Evolutionary conservation across 495 filamentous ascomycete species (phyloP), one percentile per base, ranked within the genome.

Genomic region (Friedmanniomyces simplex): DNA sequence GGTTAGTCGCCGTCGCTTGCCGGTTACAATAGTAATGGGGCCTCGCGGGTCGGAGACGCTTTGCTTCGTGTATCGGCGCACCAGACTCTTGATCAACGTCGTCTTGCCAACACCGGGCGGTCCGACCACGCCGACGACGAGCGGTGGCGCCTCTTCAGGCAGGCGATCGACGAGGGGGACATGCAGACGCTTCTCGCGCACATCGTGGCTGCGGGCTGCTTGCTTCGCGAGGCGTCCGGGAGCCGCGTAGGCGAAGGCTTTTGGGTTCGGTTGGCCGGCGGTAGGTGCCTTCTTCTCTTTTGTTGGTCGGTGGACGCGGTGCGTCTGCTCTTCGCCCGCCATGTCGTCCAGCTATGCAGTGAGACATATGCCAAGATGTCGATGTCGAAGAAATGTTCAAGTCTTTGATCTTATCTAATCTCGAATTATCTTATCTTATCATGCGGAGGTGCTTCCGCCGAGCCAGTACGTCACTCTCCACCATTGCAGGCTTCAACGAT

Each of bases 1-100:
- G 0, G 93, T 97, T 46, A 98, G 79, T 21, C 93, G 82, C 66
- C 93, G 84, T 57, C 85, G 82, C 71, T 96, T 96, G 32, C 90
- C 93, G 0, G 93, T 96, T 24, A 98, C 89, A 42, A 97, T 82
- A 0, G 93, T 98, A 59, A 98, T 82, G 12, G 93, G 93, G 10
- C 93, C 93, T 64, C 85, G 83, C 2, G 93, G 91, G 20, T 89
- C 81, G 59, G 88, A 85, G 18, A 98, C 81, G 10, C 87, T 89
- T 69, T 98, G 91, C 67, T 98, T 98, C 25, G 93, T 87, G 72
- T 98, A 98, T 63, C 93, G 82, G 57, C 88, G 84, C 59, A 98
- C 87, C 25, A 98, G 76, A 10, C 91, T 96, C 68, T 97, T 97
- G 63, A 94, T 79, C 12, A 93, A 75, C 3, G 85, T 89, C 1